Conservation (phyloP, 768 basidiomycete species). For the Mrakia hoshinonis region DNA sequence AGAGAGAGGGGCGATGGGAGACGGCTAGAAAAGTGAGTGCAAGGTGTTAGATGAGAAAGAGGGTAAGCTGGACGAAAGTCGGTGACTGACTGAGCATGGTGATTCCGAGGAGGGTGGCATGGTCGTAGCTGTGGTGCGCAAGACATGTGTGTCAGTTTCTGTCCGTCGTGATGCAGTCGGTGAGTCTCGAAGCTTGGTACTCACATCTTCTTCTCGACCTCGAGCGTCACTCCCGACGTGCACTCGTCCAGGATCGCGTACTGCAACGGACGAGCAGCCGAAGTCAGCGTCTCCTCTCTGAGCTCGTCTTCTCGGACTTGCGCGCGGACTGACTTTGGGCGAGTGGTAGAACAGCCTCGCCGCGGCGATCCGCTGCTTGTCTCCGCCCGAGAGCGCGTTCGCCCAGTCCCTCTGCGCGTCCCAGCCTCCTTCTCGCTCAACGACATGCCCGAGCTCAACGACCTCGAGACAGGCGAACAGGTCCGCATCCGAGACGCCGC, state of each 20-base stretch:
- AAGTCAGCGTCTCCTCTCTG: not conserved
- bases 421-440: conserved; percentile 96
- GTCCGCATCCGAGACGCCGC: conserved; percentile 65
- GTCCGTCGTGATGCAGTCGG: no score
- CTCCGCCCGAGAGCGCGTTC: conserved; percentile 40
- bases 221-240: conserved; percentile 83
- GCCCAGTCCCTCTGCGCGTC: conserved; percentile 75
- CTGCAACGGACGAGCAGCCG: conserved; percentile 42
- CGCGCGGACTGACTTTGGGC: conserved; percentile 60
- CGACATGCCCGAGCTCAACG: conserved; percentile 75
- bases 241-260: conserved; percentile 96
- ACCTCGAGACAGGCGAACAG: conserved; percentile 61
- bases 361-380: conserved; percentile 70
- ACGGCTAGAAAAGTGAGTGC: conserved; percentile 12
- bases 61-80: not conserved
- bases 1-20: conserved; percentile 29
- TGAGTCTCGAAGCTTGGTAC: conserved; percentile 37
- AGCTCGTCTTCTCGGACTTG: not conserved
- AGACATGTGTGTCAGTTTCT: no score
- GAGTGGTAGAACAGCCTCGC: conserved; percentile 89
- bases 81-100: conserved; percentile 28
- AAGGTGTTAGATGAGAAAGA: not conserved
- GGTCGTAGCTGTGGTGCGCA: conserved; percentile 16
- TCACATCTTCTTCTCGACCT: conserved; percentile 92
- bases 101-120: conserved; percentile 27